phyloP scores from a whole-genome alignment of 768 basidiomycete species.

The Boletus patriciae region DNA sequence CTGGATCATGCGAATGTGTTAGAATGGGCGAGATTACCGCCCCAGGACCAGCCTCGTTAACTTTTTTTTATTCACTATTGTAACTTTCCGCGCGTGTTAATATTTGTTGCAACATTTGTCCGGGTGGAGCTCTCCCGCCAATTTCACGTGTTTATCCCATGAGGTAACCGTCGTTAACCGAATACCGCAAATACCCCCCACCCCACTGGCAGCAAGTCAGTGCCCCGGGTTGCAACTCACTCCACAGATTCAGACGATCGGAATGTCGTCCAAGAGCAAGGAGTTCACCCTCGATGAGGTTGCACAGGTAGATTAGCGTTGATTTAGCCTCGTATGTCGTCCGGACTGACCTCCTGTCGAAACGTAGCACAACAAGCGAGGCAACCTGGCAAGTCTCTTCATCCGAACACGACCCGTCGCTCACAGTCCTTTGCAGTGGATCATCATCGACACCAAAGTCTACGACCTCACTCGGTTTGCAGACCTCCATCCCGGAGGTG shows the following conservation, averaged over 20 bases:
- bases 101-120: no score
- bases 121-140: neutral
- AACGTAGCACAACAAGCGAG: conserved; percentile 80
- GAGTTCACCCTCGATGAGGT: conserved; percentile 61
- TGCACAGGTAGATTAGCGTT: conserved; percentile 49
- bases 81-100: neutral
- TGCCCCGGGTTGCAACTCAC: neutral
- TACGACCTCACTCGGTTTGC: conserved; percentile 82
- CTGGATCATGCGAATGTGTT: neutral
- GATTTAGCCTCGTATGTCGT: neutral
- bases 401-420: neutral
- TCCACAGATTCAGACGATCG: neutral
- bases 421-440: conserved; percentile 53
- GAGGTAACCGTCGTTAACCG: neutral
- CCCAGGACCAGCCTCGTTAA: neutral
- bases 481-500: conserved; percentile 81
- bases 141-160: neutral
- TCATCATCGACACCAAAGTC: conserved; percentile 77
- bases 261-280: conserved; percentile 27
- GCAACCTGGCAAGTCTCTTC: conserved; percentile 61
- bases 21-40: neutral
- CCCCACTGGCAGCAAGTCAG: neutral
- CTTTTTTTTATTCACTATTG: neutral
- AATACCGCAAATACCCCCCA: no score
- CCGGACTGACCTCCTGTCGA: neutral